Conservation (phyloP, 106 monocot species). For the Narthecium ossifragum region DNA sequence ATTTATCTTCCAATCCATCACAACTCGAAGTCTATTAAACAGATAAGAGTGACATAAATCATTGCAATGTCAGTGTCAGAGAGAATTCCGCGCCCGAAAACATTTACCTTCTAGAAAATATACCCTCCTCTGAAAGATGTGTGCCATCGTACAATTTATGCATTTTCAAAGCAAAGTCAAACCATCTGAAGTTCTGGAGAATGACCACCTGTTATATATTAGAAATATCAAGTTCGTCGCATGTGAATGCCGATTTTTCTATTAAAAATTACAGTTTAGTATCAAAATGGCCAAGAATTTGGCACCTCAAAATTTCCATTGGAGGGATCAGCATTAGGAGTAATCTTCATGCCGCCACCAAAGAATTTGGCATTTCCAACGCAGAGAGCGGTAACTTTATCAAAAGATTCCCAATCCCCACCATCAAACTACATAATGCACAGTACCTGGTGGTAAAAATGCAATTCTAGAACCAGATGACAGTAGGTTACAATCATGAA, state of each 20-base stretch:
- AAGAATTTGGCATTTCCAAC: constrained; percentile 97
- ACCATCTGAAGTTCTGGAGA: constrained; percentile 94
- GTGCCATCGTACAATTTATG: constrained; percentile 78
- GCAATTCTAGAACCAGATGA: background rate
- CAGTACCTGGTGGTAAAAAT: background rate
- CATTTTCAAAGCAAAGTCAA: constrained; percentile 75
- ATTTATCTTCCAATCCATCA: too few relatives aligned
- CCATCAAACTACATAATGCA: constrained; percentile 48
- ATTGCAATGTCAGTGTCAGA: too few relatives aligned
- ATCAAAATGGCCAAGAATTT: too few relatives aligned
- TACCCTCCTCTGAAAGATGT: constrained; percentile 76
- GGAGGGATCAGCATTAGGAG: constrained; percentile 66
- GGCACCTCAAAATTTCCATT: constrained; percentile 80
- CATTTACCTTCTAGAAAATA: constrained; percentile 60
- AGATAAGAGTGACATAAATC: too few relatives aligned
- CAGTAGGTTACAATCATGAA: background rate
- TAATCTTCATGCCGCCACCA: constrained; percentile 97
- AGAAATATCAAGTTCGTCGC: too few relatives aligned
- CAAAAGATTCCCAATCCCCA: constrained; percentile 65
- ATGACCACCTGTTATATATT: constrained; percentile 60
- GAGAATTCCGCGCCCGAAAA: too few relatives aligned
- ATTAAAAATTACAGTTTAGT: too few relatives aligned
- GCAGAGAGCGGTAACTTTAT: constrained; percentile 81
- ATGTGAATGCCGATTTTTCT: too few relatives aligned
- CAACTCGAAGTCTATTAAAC: too few relatives aligned